These are phyloP conservation scores for Escallonia rubra DNA, from an alignment of 129 eudicot species.

Conservation along the genomic window DNA sequence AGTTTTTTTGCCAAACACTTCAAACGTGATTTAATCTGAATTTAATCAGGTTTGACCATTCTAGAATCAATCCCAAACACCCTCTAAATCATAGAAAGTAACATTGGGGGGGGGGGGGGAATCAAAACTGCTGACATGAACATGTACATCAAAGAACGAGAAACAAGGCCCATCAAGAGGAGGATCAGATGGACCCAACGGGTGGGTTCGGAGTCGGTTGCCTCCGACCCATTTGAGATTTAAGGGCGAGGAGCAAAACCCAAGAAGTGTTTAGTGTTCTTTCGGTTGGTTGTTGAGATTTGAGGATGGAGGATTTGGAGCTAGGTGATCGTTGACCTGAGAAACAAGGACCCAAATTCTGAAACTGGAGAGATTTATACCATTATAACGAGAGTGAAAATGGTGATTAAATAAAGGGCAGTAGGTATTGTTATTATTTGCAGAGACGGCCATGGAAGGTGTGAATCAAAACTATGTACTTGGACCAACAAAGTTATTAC, in stretches of 20 bases:
- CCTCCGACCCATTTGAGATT: constrained; percentile 70
- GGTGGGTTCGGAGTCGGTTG: constrained; percentile 46
- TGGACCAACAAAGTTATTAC: too few relatives aligned
- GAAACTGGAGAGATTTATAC: constrained; percentile 9
- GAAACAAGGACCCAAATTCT: not conserved
- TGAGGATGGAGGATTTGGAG: constrained; percentile 2
- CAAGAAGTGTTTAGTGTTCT: constrained; percentile 19
- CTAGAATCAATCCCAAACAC: too few relatives aligned
- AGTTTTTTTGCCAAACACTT: too few relatives aligned
- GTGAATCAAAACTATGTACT: too few relatives aligned
- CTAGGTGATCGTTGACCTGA: constrained; percentile 12
- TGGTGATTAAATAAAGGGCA: too few relatives aligned
- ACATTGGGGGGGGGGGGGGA: too few relatives aligned
- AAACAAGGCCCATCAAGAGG: constrained; percentile 51
- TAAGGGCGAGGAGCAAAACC: constrained; percentile 30
- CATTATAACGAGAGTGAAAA: too few relatives aligned
- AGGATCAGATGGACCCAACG: constrained; percentile 47
- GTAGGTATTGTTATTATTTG: not conserved
- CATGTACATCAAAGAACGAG: constrained; percentile 53
- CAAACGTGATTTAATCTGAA: too few relatives aligned
- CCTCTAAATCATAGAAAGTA: not conserved
- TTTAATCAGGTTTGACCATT: too few relatives aligned
- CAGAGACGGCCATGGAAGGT: not conserved
- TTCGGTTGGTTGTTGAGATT: not conserved
- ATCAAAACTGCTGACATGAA: constrained; percentile 42